Conservation (phyloP, 768 basidiomycete genomes). For the Rubroboletus satanas region DNA sequence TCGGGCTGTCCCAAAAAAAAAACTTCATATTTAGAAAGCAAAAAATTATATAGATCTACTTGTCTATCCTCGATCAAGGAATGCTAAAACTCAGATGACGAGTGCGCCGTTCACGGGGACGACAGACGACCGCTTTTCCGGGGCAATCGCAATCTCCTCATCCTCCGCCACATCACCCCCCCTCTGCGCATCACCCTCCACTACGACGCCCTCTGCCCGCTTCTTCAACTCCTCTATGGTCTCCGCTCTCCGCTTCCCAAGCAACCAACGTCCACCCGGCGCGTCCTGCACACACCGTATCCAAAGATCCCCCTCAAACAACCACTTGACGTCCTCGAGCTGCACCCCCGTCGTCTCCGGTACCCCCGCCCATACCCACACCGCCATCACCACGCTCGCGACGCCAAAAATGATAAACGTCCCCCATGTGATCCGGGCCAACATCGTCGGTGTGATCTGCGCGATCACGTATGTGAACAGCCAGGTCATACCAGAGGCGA, state of each 20-base stretch:
- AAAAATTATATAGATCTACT: too few relatives aligned
- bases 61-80: too few relatives aligned
- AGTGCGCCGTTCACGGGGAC: too few relatives aligned
- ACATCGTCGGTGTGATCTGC: constrained; percentile 37
- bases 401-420: constrained; percentile 35
- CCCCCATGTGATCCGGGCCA: constrained; percentile 25
- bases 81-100: too few relatives aligned
- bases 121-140: too few relatives aligned
- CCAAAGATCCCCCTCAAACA: constrained; percentile 33
- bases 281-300: constrained; percentile 32
- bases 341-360: constrained; percentile 40
- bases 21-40: too few relatives aligned
- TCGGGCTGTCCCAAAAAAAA: too few relatives aligned
- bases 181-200: neutral
- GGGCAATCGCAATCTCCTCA: too few relatives aligned
- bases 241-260: constrained; percentile 20
- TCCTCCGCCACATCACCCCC: too few relatives aligned
- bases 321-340: constrained; percentile 35
- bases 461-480: constrained; percentile 37
- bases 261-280: constrained; percentile 30
- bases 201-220: neutral
- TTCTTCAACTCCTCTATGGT: constrained; percentile 27
- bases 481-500: constrained; percentile 34
- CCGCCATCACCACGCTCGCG: constrained; percentile 28
- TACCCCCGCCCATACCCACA: constrained; percentile 35